Percentiles rank a stretch among this genome's conserved stretches.
Evolutionary conservation across 2,329 filamentous ascomycete genomes (phyloP).

Genomic region (Hypoxylon sp.): DNA sequence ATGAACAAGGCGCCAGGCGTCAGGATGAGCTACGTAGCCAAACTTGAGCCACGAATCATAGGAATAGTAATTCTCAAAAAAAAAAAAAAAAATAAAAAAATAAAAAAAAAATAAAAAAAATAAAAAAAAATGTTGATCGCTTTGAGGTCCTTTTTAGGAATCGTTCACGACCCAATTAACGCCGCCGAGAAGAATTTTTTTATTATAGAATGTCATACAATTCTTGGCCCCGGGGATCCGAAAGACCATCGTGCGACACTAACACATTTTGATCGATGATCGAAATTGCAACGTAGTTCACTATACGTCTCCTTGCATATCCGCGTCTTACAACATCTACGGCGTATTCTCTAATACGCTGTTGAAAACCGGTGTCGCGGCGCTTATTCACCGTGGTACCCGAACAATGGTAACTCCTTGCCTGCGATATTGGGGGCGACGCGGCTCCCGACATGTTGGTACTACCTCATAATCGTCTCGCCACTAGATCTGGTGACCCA

Average conservation of each 20-base stretch:
- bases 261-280: conserved; percentile 3
- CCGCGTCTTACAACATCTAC: conserved; percentile 11
- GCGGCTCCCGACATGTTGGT: conserved; percentile 36
- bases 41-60: conserved; percentile 5
- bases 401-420: conserved; percentile 18
- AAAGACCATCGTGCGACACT: conserved; percentile 10
- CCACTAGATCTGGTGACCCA: conserved; percentile 32
- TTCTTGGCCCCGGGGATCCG: conserved; percentile 30
- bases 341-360: conserved; percentile 1
- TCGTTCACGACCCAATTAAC: conserved; percentile 4
- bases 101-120: too few relatives aligned
- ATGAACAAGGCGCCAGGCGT: neutral
- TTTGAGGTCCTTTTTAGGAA: conserved; percentile 1
- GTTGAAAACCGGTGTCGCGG: conserved; percentile 13
- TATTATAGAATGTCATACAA: conserved; percentile 13
- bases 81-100: too few relatives aligned
- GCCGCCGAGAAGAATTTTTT: conserved; percentile 12
- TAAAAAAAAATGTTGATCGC: neutral
- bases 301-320: conserved; percentile 37
- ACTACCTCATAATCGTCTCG: conserved; percentile 25
- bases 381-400: conserved; percentile 13
- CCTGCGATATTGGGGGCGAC: conserved; percentile 11
- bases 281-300: conserved; percentile 26
- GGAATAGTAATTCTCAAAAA: neutral
- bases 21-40: neutral